Evolutionary conservation across 2,329 filamentous ascomycete genomes (phyloP).

Genomic region (Fusarium drepaniforme): DNA sequence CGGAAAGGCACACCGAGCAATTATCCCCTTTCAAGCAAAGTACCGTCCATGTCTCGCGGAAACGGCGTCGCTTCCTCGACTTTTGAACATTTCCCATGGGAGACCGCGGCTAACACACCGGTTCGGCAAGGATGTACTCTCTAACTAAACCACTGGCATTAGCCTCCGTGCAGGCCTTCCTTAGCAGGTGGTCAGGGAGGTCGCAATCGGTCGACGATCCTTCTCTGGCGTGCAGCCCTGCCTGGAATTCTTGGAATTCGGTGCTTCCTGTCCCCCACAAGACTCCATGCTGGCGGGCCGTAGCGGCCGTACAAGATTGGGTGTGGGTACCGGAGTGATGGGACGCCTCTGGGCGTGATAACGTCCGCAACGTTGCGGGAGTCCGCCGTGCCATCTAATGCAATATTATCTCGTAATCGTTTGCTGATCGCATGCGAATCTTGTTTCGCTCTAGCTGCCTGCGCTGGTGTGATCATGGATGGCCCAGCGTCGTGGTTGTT

Average conservation of each 20-base stretch:
- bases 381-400: constrained; percentile 17
- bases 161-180: constrained; percentile 9
- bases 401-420: constrained; percentile 32
- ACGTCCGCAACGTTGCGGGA: constrained; percentile 24
- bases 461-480: background rate
- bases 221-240: constrained; percentile 29
- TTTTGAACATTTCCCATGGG: constrained; percentile 7
- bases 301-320: constrained; percentile 39
- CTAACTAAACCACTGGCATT: constrained; percentile 11
- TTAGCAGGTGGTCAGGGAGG: constrained; percentile 22
- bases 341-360: constrained; percentile 28
- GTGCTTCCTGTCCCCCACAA: constrained; percentile 36
- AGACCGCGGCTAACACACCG: constrained; percentile 27
- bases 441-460: constrained; percentile 9
- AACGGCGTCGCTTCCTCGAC: background rate
- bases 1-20: background rate
- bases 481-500: background rate
- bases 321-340: constrained; percentile 32
- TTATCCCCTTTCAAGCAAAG: background rate
- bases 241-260: constrained; percentile 31
- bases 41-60: constrained; percentile 2
- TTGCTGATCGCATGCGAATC: constrained; percentile 34
- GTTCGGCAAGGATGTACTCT: constrained; percentile 15
- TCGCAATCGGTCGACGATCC: constrained; percentile 28
- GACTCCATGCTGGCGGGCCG: constrained; percentile 43